Evolutionary conservation across 2,329 filamentous ascomycete genomes (phyloP).

Genomic region (Cercospora sesami): DNA sequence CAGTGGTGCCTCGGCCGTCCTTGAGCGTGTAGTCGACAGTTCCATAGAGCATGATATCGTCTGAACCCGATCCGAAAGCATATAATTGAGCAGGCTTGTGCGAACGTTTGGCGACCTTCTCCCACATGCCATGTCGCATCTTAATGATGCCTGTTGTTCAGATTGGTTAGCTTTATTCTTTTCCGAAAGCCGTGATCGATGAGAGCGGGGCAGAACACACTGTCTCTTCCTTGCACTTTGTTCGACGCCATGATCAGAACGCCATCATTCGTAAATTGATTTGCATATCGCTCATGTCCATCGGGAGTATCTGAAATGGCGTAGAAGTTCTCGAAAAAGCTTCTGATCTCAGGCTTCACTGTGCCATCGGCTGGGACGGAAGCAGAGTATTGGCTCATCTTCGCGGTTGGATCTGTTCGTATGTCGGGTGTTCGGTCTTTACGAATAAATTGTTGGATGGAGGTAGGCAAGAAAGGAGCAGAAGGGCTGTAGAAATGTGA

Average conservation of each 20-base stretch:
- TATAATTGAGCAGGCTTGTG: slow-evolving; percentile 53
- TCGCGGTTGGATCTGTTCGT: not conserved
- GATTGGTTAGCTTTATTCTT: not conserved
- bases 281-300: slow-evolving; percentile 52
- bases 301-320: slow-evolving; percentile 49
- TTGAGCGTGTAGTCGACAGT: slow-evolving; percentile 56
- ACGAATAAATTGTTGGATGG: not conserved
- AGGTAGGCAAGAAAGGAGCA: not conserved
- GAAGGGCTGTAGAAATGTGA: not conserved
- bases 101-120: slow-evolving; percentile 49
- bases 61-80: slow-evolving; percentile 48
- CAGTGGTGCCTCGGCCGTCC: slow-evolving; percentile 47
- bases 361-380: slow-evolving; percentile 31
- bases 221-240: slow-evolving; percentile 46
- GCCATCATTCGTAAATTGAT: slow-evolving; percentile 52
- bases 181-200: not conserved
- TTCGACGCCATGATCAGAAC: slow-evolving; percentile 56
- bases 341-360: slow-evolving; percentile 45
- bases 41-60: slow-evolving; percentile 58
- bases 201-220: slow-evolving; percentile 35
- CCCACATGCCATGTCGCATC: slow-evolving; percentile 56
- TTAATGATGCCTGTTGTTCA: slow-evolving; percentile 50
- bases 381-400: slow-evolving; percentile 38
- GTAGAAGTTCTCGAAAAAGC: slow-evolving; percentile 52
- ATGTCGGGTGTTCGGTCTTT: not conserved